Conservation (phyloP, 352 stramenopile species). For the Phytophthora syringae region DNA sequence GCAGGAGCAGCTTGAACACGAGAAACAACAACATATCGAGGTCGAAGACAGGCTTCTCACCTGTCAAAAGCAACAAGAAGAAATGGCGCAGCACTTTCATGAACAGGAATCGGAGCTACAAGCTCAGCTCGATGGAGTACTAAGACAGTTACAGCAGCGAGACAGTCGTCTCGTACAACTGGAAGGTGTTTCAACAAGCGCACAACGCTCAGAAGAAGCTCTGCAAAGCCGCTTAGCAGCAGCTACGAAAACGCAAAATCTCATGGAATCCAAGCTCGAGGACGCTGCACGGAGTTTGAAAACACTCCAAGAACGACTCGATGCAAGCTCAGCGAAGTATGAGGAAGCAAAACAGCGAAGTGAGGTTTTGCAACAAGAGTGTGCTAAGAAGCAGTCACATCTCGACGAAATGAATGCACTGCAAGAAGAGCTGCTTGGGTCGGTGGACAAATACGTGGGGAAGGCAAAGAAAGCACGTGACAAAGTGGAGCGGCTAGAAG, state of each 20-base stretch:
- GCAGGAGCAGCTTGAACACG: conserved; percentile 32
- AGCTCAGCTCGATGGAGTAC: conserved; percentile 32
- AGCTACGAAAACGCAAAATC: conserved; percentile 33
- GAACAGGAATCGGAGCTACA: conserved; percentile 40
- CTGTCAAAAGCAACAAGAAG: conserved; percentile 27
- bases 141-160: conserved; percentile 40
- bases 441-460: conserved; percentile 54
- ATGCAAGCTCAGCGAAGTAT: conserved; percentile 15
- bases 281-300: conserved; percentile 28
- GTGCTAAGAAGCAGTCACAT: conserved; percentile 34
- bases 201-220: conserved; percentile 26
- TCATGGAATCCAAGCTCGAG: conserved; percentile 32
- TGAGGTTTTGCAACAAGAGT: conserved; percentile 27
- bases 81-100: conserved; percentile 21
- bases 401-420: conserved; percentile 69
- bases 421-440: conserved; percentile 71
- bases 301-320: conserved; percentile 23
- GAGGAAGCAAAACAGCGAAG: conserved; percentile 25
- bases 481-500: conserved; percentile 40
- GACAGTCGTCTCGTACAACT: conserved; percentile 22
- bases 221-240: conserved; percentile 27
- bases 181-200: conserved; percentile 15
- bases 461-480: conserved; percentile 34
- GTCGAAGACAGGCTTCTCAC: conserved; percentile 27
- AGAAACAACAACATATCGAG: conserved; percentile 28